Evolutionary conservation across 805 yeast species (phyloP), one percentile per base, ranked within the genome.

Genomic region (Scheffersomyces spartinae): DNA sequence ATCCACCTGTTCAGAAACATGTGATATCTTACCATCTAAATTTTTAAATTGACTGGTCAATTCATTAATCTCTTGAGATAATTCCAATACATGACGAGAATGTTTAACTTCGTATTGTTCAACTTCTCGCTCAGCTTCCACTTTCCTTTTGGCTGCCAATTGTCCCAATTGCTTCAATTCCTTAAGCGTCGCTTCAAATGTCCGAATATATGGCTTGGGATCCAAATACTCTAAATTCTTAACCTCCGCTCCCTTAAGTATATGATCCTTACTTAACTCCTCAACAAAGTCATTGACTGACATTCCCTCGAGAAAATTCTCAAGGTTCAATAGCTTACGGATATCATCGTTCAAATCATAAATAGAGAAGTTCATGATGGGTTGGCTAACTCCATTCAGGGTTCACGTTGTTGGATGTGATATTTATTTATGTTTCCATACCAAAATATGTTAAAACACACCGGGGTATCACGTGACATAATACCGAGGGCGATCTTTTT

Each of bases 161-260:
- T 63, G 67, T 23, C 64, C 64, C 21, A 91, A 52, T 25, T 61
- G 61, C 39, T 72, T 69, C 35, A 88, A 56, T 41, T 83, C 88
- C 23, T 73, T 64, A 23, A 85, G 56, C 3, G 91, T 82, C 1
- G 86, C 73, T 45, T 88, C 96, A 48, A 91, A 86, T 0, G 95
- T 83, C 38, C 95, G 69, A 24, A 88, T 88, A 45, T 82, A 91
- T 2, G 97, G 97, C 42, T 83, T 84, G 2, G 97, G 95, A 43
- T 91, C 95, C 28, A 84, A 51, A 42, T 64, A 65, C 26, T 68
- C 71, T 17, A 67, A 45, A 21, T 66, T 58, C 30, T 68, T 64
- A 15, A 63, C 69, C 33, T 64, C 70, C 6, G 66, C 64, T 8
- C 62, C 67, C 31, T 64, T 61, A 15, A 59, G 38, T 9, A 68